Evolutionary conservation across 352 stramenopile genomes (phyloP).

Genomic region (Bremia lactucae): DNA sequence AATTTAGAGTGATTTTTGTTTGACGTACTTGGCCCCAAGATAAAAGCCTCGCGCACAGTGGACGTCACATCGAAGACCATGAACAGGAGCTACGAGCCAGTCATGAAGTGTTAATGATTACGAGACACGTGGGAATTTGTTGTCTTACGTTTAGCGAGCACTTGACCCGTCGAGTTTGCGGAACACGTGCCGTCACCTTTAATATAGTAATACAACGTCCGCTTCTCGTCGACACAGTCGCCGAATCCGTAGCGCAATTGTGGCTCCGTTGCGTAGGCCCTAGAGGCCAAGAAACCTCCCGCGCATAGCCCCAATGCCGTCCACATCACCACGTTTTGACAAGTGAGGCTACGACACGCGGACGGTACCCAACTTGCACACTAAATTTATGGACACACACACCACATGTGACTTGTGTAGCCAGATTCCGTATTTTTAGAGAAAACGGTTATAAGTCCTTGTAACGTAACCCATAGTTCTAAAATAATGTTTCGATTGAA

Average conservation of each 20-base stretch:
- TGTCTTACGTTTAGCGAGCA: slow-evolving; percentile 38
- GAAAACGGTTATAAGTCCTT: not conserved
- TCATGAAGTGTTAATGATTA: no score
- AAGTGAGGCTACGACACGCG: slow-evolving; percentile 10
- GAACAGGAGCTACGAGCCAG: slow-evolving; percentile 44
- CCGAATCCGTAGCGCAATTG: slow-evolving; percentile 63
- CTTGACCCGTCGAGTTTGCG: slow-evolving; percentile 20
- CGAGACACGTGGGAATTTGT: no score
- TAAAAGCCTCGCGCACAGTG: slow-evolving; percentile 59
- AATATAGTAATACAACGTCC: slow-evolving; percentile 66
- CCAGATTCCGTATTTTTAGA: slow-evolving; percentile 4
- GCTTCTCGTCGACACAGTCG: slow-evolving; percentile 69
- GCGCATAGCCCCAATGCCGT: slow-evolving; percentile 2
- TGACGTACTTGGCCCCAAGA: slow-evolving; percentile 65
- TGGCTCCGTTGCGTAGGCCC: not conserved
- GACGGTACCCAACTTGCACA: slow-evolving; percentile 17
- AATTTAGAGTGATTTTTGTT: no score
- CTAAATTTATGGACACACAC: no score
- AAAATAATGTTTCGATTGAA: slow-evolving; percentile 3
- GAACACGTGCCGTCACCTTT: slow-evolving; percentile 37
- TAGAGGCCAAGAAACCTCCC: not conserved
- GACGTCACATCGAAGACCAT: slow-evolving; percentile 57
- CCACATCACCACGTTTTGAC: slow-evolving; percentile 13
- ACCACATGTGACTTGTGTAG: no score
- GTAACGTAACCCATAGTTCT: not conserved